phyloP scores from a whole-genome alignment of 2,329 filamentous ascomycete species.

The Cercospora berteroae region DNA sequence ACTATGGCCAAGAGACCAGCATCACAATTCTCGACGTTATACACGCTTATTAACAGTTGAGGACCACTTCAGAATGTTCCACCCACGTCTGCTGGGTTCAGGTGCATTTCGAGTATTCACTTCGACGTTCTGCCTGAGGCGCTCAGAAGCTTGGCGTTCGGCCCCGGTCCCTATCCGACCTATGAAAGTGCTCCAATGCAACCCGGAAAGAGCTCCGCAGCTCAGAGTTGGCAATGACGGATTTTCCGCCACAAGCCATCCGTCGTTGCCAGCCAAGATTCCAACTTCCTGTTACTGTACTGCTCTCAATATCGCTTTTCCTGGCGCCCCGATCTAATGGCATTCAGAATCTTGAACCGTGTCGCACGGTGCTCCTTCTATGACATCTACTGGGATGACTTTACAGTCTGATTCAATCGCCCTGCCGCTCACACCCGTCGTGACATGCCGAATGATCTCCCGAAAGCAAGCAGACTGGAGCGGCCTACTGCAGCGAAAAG shows the following conservation, averaged over 20 bases:
- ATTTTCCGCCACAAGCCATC: background rate
- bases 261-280: background rate
- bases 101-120: background rate
- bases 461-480: background rate
- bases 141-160: background rate
- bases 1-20: background rate
- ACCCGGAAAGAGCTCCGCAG: background rate
- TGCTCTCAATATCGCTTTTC: background rate
- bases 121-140: background rate
- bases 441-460: background rate
- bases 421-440: background rate
- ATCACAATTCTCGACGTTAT: background rate
- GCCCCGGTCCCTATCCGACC: background rate
- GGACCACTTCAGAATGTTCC: background rate
- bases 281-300: background rate
- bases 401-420: background rate
- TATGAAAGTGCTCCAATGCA: background rate
- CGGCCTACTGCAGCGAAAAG: background rate
- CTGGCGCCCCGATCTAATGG: background rate
- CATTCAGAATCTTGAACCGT: background rate
- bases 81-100: background rate
- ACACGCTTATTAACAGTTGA: background rate
- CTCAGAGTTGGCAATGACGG: background rate
- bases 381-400: background rate
- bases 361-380: background rate